phyloP scores from a whole-genome alignment of 129 eudicot species.

The Sambucus nigra region DNA sequence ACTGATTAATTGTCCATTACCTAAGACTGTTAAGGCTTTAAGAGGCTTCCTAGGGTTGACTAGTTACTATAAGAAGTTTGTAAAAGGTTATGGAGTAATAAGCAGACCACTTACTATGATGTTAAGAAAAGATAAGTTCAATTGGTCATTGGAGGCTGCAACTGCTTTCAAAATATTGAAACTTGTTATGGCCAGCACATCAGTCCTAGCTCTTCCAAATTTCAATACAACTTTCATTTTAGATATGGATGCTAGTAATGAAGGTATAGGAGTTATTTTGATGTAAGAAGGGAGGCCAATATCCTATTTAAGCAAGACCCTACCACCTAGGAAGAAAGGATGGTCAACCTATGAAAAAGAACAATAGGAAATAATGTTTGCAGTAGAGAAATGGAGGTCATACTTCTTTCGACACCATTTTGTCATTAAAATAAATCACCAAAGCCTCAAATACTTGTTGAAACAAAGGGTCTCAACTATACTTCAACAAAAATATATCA shows the following conservation, averaged over 20 bases:
- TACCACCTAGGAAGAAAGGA: background rate
- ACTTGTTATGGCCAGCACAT: background rate
- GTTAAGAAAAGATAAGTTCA: background rate
- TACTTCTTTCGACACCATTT: background rate
- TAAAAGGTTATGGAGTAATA: background rate
- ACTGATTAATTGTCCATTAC: too few species aligned
- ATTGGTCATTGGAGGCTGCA: background rate
- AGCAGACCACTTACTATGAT: background rate
- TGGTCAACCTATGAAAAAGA: background rate
- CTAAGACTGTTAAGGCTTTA: too few species aligned
- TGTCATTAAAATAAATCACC: background rate
- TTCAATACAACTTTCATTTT: background rate
- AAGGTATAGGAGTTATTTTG: background rate
- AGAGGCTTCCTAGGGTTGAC: background rate
- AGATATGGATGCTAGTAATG: background rate
- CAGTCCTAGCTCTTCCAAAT: background rate
- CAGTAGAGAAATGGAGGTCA: background rate
- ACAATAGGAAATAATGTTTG: background rate
- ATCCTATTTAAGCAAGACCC: background rate
- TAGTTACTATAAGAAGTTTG: background rate
- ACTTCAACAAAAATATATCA: background rate
- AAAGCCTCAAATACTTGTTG: background rate
- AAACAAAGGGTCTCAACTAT: background rate
- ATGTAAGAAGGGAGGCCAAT: background rate
- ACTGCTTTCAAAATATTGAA: background rate